Evolutionary conservation across 169 alveolate species (phyloP), one percentile per base, ranked within the genome.

Genomic region (Cryptosporidium felis): DNA sequence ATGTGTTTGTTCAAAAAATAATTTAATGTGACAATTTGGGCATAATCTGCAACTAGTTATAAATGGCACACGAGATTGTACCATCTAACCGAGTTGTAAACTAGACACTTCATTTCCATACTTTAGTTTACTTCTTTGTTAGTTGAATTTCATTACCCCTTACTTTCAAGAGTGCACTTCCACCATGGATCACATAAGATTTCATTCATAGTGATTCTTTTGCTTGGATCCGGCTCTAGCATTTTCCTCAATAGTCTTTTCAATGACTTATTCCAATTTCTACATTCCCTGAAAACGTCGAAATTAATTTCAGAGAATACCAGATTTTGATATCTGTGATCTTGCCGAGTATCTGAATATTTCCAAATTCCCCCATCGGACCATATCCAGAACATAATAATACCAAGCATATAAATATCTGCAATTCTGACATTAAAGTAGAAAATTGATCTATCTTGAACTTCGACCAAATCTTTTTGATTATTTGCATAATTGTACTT

Each of bases 361-460:
- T 82, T 88, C 95, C 95, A 92, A 41, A 92, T 81, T 10, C 91
- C 90, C 12, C 95, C 95, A 21, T 91, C 92, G 0, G 95, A 89
- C 95, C 95, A 92, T 0, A 91, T 85, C 93, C 93, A 92, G 32
- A 92, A 92, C 85, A 92, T 74, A 9, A 92, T 89, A 1, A 88
- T 88, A 6, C 93, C 93, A 21, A 88, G 89, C 93, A 90, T 90
- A 47, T 80, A 90, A 9, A 81, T 74, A 60, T 92, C 95, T 32
- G 95, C 95, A 44, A 85, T 90, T 18, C 93, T 80, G 10, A 90
- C 94, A 58, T 89, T 92, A 38, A 92, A 92, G 44, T 88, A 92
- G 44, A 89, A 90, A 14, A 82, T 89, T n/a, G 89, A 88, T 41
- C 93, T 82, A 38, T 79, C 82, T 40, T 65, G 89, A 53, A 51